Base-by-base conservation (phyloP, 2,329 filamentous ascomycete genomes). In the Pseudogymnoascus sp. region DNA sequence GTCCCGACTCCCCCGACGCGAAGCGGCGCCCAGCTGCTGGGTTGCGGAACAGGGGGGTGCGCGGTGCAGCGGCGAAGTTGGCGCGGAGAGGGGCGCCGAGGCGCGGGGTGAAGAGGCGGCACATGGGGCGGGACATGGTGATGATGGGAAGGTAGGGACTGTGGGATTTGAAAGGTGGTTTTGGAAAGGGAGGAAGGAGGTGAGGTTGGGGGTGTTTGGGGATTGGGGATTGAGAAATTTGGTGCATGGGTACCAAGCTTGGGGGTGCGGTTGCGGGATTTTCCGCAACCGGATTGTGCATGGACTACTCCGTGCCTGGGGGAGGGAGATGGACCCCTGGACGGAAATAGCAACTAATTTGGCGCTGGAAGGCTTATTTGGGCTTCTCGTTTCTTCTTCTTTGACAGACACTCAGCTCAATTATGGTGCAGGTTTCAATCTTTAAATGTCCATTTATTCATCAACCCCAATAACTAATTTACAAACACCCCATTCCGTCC, bases 1-100 rank as follows among this genome's bases (percentile, higher is more conserved):
- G 69, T 21, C 70, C 71, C 41, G 67, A 68, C 60, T 70, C 69
- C 37, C 72, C 71, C 19, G 69, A 71, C 10, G 71, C 69, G 62
- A 73, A 74, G 63, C 63, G 65, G 62, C 71, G 68, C 66, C 28
- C 28, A 31, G 68, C 64, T 6, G 64, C 60, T 16, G 60, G 7
- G n/a, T 11, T 16, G 16, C 31, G 31, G 31, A 39, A 25, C 31
- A 16, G 5, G 10, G 25, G 7, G 28, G 23, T 23, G 14, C 31
- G 57, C 6, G 57, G 3, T 14, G 21, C 7, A 7, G 28, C n/a
- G 5, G 54, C 6, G 11, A 2, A n/a, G 13, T 2, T 16, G 13
- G 14, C 19, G 54, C n/a, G n/a, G n/a, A n/a, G 28, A 4, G 54
- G 25, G 11, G 23, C 48, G 48, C 48, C 31, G 57, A 61, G 21